Base-by-base conservation (phyloP, 2,329 filamentous ascomycete genomes). In the Fusarium nodosum region DNA sequence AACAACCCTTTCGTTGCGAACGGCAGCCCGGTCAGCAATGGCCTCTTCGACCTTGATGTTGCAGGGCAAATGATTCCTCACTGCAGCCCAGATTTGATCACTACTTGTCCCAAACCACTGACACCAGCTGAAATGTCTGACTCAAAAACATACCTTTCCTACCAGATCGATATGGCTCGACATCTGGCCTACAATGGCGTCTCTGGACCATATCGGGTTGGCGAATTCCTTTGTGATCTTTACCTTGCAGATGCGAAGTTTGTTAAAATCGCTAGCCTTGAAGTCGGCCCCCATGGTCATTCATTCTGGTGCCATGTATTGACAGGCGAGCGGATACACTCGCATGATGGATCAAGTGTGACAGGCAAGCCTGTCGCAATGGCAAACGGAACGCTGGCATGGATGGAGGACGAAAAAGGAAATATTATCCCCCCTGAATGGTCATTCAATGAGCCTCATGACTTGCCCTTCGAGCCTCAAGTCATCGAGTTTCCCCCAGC, bases 141-240 rank as follows among this genome's bases (percentile, higher is more conserved):
- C 22, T 34, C 34, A 11, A 50, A 63, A 3, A 30, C 16, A 9
- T 42, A 41, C 45, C 10, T 72, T 26, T 46, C 16, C 26, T 68
- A 70, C 58, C 70, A 74, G 52, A 41, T 64, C 20, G n/a, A 58
- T 18, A 66, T 63, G 48, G 64, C 69, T n/a, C 68, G 64, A 4
- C 54, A 74, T 36, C 61, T 74, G 30, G 38, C 60, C 12, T 60
- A 41, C 24, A 61, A 28, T 12, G 57, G 59, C 18, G 41, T 64
- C 10, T 18, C 36, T 2, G 73, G 73, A 5, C 73, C 71, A n/a
- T 75, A 71, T 31, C 60, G 69, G 33, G 28, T 74, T 47, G 73
- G 73, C 13, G 56, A 69, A 8, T 73, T 34, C 34, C 58, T 74
- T n/a, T 71, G 68, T 46, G 52, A 73, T 20, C 22, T 75, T 18